Evolutionary conservation across 805 yeast genomes (phyloP).

Genomic region (Yarrowia sp.): DNA sequence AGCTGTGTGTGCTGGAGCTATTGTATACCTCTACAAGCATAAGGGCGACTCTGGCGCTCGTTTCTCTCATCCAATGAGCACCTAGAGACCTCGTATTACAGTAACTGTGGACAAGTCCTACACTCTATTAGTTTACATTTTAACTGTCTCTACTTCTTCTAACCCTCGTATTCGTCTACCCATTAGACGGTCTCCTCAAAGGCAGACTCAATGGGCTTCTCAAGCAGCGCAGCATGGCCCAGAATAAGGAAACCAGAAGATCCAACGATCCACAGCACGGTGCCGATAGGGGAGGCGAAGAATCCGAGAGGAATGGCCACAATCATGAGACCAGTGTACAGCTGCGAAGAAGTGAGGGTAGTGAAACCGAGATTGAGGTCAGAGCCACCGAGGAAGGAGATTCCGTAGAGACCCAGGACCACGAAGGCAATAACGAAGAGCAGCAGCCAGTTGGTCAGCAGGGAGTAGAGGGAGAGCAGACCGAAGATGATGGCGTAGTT

Average conservation of each 20-base stretch:
- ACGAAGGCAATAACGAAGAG: constrained; percentile 82
- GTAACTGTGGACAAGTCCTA: background rate
- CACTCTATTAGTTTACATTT: constrained; percentile 37
- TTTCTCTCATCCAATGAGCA: background rate
- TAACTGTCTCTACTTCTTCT: constrained; percentile 11
- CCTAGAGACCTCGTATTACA: background rate
- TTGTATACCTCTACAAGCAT: too few relatives aligned
- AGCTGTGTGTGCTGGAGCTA: too few relatives aligned
- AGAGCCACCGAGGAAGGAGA: constrained; percentile 78
- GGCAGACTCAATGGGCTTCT: constrained; percentile 93
- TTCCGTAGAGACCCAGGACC: constrained; percentile 76
- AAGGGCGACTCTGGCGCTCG: too few relatives aligned
- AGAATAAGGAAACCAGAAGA: constrained; percentile 79
- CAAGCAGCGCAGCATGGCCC: constrained; percentile 88
- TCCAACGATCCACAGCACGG: constrained; percentile 90
- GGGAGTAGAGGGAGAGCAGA: constrained; percentile 78
- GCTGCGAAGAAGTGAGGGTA: constrained; percentile 73
- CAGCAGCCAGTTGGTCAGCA: constrained; percentile 82
- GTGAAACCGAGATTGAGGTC: constrained; percentile 77
- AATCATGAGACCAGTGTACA: constrained; percentile 81
- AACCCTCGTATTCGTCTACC: background rate
- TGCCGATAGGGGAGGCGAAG: constrained; percentile 86
- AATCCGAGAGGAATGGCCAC: constrained; percentile 82
- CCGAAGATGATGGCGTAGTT: constrained; percentile 81
- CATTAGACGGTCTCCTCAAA: constrained; percentile 67